phyloP scores from a whole-genome alignment of 306 rosid species.

The Echinosophora koreensis region DNA sequence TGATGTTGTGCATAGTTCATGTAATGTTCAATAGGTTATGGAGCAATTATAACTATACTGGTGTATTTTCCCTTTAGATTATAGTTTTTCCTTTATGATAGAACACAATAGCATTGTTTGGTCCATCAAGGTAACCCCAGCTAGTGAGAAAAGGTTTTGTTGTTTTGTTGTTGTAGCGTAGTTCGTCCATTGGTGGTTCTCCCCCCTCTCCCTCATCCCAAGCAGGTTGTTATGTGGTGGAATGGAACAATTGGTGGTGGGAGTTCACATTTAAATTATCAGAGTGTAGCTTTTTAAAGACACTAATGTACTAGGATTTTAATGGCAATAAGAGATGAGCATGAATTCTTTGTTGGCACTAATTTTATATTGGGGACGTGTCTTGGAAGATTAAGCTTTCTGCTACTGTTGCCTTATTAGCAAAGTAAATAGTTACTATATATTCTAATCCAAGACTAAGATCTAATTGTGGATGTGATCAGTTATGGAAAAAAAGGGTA shows the following conservation, averaged over 20 bases:
- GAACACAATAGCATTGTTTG: too few species aligned
- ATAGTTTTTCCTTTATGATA: neutral
- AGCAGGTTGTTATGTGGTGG: too few species aligned
- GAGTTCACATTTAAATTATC: too few species aligned
- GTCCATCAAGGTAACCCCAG: too few species aligned
- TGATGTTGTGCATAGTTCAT: neutral
- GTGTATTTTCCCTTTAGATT: neutral
- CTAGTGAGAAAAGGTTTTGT: too few species aligned
- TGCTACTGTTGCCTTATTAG: neutral
- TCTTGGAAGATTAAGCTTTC: slow-evolving; percentile 1
- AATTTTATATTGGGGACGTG: slow-evolving; percentile 1
- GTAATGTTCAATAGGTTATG: neutral
- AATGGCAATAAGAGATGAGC: neutral
- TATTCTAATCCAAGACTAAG: neutral
- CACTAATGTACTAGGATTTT: neutral
- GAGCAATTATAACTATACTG: slow-evolving; percentile 1
- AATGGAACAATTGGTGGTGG: too few species aligned
- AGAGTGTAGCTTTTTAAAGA: neutral
- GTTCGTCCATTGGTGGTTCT: neutral
- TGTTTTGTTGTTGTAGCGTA: neutral
- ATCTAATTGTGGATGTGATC: neutral
- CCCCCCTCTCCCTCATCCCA: too few species aligned
- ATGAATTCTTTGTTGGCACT: neutral
- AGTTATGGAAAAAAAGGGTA: neutral
- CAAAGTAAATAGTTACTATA: neutral